Evolutionary conservation across 768 basidiomycete genomes (phyloP).

Genomic region (Tricholoma terreum): DNA sequence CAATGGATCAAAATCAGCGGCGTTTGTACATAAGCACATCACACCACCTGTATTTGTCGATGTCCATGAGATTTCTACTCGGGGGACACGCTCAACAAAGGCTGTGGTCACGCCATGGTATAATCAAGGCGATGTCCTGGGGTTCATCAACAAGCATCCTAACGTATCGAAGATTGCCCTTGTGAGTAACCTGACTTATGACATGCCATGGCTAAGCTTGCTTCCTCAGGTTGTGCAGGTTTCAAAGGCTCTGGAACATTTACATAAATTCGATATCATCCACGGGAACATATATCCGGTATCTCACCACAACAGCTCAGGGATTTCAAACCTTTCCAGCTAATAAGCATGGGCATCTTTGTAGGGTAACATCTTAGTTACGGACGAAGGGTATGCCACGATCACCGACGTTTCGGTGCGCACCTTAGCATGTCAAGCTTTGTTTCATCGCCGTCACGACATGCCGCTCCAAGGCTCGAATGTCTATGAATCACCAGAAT

Average conservation of each 20-base stretch:
- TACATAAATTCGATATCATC: conserved; percentile 5
- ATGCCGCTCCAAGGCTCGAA: neutral
- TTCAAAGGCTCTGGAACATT: conserved; percentile 10
- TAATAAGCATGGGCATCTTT: neutral
- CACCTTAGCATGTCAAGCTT: neutral
- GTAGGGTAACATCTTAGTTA: conserved; percentile 14
- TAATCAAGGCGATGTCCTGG: neutral
- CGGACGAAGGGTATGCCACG: conserved; percentile 1
- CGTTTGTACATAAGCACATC: neutral
- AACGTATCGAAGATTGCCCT: neutral
- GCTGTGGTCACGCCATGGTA: neutral
- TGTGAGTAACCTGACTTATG: neutral
- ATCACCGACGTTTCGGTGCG: conserved; percentile 9
- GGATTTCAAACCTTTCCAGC: neutral
- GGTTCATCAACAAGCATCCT: neutral
- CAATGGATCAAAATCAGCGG: neutral
- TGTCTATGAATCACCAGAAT: conserved; percentile 13
- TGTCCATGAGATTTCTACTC: neutral
- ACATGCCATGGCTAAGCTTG: neutral
- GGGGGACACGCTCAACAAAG: neutral
- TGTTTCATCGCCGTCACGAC: neutral
- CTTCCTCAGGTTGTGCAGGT: conserved; percentile 5
- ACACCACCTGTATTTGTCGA: neutral
- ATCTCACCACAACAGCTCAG: neutral
- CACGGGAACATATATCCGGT: conserved; percentile 17